These are phyloP conservation scores for Aegilops sharonensis DNA, from an alignment of 176 grass and related monocot species.

Conservation along the genomic window DNA sequence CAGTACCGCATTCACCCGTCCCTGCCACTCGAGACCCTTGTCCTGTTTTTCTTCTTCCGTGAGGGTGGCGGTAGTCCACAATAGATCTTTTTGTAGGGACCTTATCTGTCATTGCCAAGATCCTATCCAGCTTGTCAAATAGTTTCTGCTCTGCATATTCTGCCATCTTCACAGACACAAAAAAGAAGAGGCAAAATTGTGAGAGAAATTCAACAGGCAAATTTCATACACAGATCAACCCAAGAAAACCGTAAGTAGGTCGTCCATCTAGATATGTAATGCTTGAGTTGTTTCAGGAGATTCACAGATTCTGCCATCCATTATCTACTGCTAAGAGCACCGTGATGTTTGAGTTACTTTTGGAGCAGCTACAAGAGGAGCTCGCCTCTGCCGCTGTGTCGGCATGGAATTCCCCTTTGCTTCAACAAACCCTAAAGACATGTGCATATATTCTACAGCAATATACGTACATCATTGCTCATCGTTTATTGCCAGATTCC, in stretches of 20 bases:
- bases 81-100: neutral
- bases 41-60: conserved; percentile 59
- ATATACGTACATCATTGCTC: too few relatives aligned
- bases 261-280: neutral
- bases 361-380: too few relatives aligned
- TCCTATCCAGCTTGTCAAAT: neutral
- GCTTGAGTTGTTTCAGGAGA: too few relatives aligned
- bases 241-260: neutral
- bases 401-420: too few relatives aligned
- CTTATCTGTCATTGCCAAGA: neutral
- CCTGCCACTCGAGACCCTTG: conserved; percentile 82
- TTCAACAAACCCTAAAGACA: too few relatives aligned
- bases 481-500: too few relatives aligned
- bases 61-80: conserved; percentile 32
- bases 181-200: neutral
- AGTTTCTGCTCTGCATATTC: neutral
- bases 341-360: too few relatives aligned
- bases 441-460: too few relatives aligned
- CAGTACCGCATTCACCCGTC: conserved; percentile 81
- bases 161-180: neutral
- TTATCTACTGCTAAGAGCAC: too few relatives aligned
- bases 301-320: too few relatives aligned
- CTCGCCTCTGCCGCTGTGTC: too few relatives aligned
- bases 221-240: neutral
- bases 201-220: neutral